A percentile compares a stretch with the other conserved stretches of the same genome.
Conservation (phyloP, 257 asterid species). For the Primulina tabacum region DNA sequence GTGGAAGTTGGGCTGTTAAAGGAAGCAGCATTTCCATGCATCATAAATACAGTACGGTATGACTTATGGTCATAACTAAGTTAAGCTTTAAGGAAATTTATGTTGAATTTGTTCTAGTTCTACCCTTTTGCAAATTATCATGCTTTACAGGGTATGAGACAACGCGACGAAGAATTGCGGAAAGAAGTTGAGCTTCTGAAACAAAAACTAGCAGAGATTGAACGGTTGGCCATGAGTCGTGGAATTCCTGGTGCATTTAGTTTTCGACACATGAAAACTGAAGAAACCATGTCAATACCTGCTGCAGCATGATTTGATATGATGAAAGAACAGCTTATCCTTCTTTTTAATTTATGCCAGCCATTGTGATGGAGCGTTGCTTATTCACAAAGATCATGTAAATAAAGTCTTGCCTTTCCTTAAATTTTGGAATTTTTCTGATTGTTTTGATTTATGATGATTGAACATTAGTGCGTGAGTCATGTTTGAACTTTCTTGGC, state of each 20-base stretch:
- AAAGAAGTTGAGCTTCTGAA: constrained; percentile 65
- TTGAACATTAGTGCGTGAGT: no score
- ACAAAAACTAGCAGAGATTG: constrained; percentile 55
- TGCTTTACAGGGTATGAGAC: constrained; percentile 53
- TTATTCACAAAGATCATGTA: constrained; percentile 15
- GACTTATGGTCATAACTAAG: no score
- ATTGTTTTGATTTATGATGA: neutral
- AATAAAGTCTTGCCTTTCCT: neutral
- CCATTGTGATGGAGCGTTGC: constrained; percentile 14
- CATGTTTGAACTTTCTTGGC: no score
- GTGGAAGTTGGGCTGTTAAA: neutral
- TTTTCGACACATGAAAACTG: constrained; percentile 31
- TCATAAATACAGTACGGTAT: no score
- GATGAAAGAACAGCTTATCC: neutral
- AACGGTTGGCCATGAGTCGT: constrained; percentile 45
- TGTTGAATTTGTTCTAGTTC: neutral
- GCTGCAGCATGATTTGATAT: constrained; percentile 42
- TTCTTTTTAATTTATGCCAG: constrained; percentile 15
- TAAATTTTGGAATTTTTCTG: neutral
- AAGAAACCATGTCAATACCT: constrained; percentile 36
- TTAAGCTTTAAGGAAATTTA: neutral
- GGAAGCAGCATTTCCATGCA: neutral
- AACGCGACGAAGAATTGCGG: constrained; percentile 58
- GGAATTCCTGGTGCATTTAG: constrained; percentile 46
- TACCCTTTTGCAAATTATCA: neutral